These are phyloP conservation scores for Colletotrichum orchidophilum DNA, from an alignment of 2,329 filamentous ascomycete species.

Conservation along the genomic window DNA sequence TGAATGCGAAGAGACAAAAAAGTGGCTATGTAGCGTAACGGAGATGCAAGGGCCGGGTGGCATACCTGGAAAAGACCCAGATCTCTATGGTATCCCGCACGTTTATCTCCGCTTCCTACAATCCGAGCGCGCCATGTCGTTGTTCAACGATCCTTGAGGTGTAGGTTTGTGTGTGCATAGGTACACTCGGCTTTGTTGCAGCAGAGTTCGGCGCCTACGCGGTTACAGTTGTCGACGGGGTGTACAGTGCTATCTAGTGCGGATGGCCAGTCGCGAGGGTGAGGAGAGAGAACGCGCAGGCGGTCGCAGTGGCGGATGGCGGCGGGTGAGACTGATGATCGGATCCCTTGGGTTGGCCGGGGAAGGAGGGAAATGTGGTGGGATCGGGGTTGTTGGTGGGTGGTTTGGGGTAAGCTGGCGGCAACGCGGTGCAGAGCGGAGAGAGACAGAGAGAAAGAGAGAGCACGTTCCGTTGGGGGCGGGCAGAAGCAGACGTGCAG, in stretches of 20 bases:
- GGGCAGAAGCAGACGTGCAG: background rate
- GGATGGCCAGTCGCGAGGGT: background rate
- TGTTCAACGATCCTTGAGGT: slow-evolving; percentile 13
- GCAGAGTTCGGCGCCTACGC: slow-evolving; percentile 31
- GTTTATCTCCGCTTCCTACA: slow-evolving; percentile 32
- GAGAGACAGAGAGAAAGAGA: background rate
- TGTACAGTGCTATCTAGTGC: background rate
- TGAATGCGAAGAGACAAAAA: background rate
- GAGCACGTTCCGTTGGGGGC: slow-evolving; percentile 26
- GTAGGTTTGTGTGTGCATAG: slow-evolving; percentile 1
- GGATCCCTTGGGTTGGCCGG: slow-evolving; percentile 23
- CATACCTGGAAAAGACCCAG: slow-evolving; percentile 28
- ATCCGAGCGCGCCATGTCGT: slow-evolving; percentile 34
- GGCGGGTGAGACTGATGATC: slow-evolving; percentile 1
- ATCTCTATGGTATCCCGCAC: slow-evolving; percentile 31
- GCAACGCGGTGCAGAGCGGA: slow-evolving; percentile 5
- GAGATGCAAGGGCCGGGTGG: background rate
- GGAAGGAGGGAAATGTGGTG: background rate
- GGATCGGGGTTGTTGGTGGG: background rate
- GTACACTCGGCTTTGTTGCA: slow-evolving; percentile 16
- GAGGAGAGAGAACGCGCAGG: background rate
- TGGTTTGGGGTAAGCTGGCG: slow-evolving; percentile 7
- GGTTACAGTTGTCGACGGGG: background rate
- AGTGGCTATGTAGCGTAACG: background rate
- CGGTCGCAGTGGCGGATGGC: background rate